Evolutionary conservation across 2,329 filamentous ascomycete species (phyloP).

Genomic region (Penicillium sp.): DNA sequence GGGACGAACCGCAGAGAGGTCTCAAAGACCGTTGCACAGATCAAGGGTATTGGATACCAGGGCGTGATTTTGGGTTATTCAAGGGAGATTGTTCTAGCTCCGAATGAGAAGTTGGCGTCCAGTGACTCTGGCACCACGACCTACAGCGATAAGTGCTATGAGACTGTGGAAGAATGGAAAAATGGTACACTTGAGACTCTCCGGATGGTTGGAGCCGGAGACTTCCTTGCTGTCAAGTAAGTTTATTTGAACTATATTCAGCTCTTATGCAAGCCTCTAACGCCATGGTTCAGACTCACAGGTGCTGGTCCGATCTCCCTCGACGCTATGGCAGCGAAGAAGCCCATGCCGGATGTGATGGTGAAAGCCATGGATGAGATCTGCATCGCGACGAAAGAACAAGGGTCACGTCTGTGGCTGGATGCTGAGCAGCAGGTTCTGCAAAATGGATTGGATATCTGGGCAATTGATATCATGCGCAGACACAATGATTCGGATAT

Average conservation of each 20-base stretch:
- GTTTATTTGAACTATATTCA: not conserved
- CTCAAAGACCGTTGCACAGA: constrained; percentile 59
- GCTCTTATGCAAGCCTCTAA: not conserved
- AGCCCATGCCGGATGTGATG: constrained; percentile 17
- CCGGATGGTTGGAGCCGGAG: constrained; percentile 21
- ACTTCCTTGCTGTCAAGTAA: constrained; percentile 24
- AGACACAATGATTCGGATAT: constrained; percentile 38
- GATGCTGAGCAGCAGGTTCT: constrained; percentile 51
- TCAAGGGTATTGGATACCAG: constrained; percentile 75
- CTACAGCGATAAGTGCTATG: constrained; percentile 20
- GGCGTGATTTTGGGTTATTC: constrained; percentile 86
- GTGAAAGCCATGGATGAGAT: constrained; percentile 40
- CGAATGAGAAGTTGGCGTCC: constrained; percentile 35
- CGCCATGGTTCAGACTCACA: constrained; percentile 11
- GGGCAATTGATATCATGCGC: constrained; percentile 50
- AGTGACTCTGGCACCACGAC: constrained; percentile 8
- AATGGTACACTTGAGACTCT: constrained; percentile 21
- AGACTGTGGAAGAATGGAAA: constrained; percentile 23
- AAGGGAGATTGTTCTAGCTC: constrained; percentile 71
- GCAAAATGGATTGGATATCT: constrained; percentile 46
- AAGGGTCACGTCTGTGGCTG: constrained; percentile 44
- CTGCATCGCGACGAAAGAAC: constrained; percentile 32
- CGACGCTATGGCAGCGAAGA: constrained; percentile 15
- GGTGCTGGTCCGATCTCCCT: constrained; percentile 22
- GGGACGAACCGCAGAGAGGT: constrained; percentile 74